Conservation (phyloP, 345 rosid species). For the Theobroma cacao region DNA sequence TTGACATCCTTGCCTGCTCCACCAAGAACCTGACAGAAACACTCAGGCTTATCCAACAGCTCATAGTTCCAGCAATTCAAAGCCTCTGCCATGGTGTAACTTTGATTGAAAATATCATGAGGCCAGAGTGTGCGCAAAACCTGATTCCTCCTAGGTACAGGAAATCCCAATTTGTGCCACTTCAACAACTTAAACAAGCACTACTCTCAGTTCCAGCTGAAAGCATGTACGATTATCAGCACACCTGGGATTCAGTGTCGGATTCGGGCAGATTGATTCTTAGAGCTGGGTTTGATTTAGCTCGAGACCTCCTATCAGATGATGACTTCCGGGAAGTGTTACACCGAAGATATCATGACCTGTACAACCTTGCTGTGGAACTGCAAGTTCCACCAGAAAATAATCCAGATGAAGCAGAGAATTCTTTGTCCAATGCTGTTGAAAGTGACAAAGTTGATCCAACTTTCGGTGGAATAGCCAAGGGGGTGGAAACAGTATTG, state of each 20-base stretch:
- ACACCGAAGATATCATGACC: constrained; percentile 79
- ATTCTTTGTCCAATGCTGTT: background rate
- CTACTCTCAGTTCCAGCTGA: constrained; percentile 90
- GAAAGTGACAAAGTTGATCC: constrained; percentile 69
- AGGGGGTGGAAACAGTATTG: constrained; percentile 82
- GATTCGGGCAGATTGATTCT: constrained; percentile 67
- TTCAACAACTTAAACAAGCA: constrained; percentile 77
- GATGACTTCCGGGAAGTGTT: constrained; percentile 92
- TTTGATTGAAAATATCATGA: constrained; percentile 65
- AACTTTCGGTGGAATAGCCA: constrained; percentile 83
- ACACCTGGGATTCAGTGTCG: constrained; percentile 72
- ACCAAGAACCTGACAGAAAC: constrained; percentile 87
- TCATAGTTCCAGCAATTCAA: constrained; percentile 78
- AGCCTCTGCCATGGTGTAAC: constrained; percentile 79
- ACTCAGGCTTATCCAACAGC: constrained; percentile 69
- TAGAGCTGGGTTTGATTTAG: constrained; percentile 74
- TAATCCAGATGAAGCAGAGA: constrained; percentile 43
- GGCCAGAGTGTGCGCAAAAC: constrained; percentile 80
- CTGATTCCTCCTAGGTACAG: constrained; percentile 78
- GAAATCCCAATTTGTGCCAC: constrained; percentile 57
- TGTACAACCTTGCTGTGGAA: constrained; percentile 79
- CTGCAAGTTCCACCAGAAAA: constrained; percentile 68
- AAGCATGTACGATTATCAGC: constrained; percentile 90
- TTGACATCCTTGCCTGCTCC: constrained; percentile 89
- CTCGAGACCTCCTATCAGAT: constrained; percentile 86